Conservation (phyloP, 2,329 filamentous ascomycete genomes). For the Colletotrichum kahawae region DNA sequence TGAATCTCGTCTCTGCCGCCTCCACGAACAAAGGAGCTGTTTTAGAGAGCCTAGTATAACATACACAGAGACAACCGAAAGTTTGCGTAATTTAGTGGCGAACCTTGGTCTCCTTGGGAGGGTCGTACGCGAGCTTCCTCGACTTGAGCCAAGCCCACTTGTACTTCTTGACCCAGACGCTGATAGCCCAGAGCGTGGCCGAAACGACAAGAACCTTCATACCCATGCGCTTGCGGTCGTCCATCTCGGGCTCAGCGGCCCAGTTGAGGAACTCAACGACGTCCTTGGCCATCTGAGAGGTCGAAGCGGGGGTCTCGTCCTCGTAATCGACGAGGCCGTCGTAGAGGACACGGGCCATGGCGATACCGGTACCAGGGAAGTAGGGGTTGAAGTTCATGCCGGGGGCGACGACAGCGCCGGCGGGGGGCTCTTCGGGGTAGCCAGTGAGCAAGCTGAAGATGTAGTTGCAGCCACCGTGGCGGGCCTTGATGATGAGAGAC, state of each 20-base stretch:
- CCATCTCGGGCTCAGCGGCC: slow-evolving; percentile 98
- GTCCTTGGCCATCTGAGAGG: slow-evolving; percentile 99
- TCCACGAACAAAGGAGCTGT: slow-evolving; percentile 47
- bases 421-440: slow-evolving; percentile 95
- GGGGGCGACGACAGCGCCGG: slow-evolving; percentile 81
- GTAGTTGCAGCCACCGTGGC: slow-evolving; percentile 98
- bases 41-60: slow-evolving; percentile 38
- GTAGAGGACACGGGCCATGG: slow-evolving; percentile 98
- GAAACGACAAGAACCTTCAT: slow-evolving; percentile 91
- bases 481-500: slow-evolving; percentile 95
- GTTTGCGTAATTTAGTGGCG: slow-evolving; percentile 47
- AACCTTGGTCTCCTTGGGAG: slow-evolving; percentile 61
- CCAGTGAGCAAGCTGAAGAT: slow-evolving; percentile 97
- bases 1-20: slow-evolving; percentile 33
- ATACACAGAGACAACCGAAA: slow-evolving; percentile 29
- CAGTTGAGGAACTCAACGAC: slow-evolving; percentile 99
- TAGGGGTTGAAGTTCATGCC: slow-evolving; percentile 99
- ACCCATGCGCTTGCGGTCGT: slow-evolving; percentile 99
- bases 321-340: slow-evolving; percentile 98
- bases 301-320: slow-evolving; percentile 90
- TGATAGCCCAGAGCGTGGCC: slow-evolving; percentile 80
- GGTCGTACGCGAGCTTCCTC: slow-evolving; percentile 89
- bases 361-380: slow-evolving; percentile 98
- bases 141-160: slow-evolving; percentile 98
- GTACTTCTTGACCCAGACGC: slow-evolving; percentile 99